Base-by-base conservation (phyloP, 2,329 filamentous ascomycete species). In the Neurospora sp. region DNA sequence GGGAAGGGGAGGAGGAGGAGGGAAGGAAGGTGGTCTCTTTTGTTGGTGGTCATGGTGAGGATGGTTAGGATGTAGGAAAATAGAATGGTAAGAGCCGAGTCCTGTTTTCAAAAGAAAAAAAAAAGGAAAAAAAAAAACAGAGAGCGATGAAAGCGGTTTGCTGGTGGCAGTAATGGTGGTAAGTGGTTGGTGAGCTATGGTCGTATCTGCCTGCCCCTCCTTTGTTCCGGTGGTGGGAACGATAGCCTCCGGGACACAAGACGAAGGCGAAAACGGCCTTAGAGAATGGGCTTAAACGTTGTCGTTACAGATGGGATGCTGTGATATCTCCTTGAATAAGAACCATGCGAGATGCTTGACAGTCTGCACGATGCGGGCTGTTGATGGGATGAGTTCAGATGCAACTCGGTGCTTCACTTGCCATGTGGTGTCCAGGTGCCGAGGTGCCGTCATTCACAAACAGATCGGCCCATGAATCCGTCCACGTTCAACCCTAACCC, bases 1-100 rank as follows among this genome's bases (percentile, higher is more conserved):
- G 19, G 19, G 19, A 23, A 83, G 19, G 91, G 86, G 68, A 92
- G 82, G 17, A 92, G 82, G 41, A 92, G 83, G 33, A 90, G 82
- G 67, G 85, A 87, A 3, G 84, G 82, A 28, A 79, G 76, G 17
- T 76, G 69, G 40, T 76, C 72, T 33, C 75, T 72, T 37, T 66
- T 66, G 74, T 76, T 77, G 41, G 12, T 75, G 46, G 46, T 8
- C 52, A 33, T 62, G 52, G 28, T 62, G 28, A 36, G 28, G 28
- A 36, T 36, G 33, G 23, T n/a, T 62, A 8, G 52, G 52, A 10
- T 36, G 52, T 23, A 23, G 11, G 23, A 1, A 8, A 52, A 28
- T 28, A 19, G 19, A 12, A 28, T 52, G 28, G 28, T 33, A 33
- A 33, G 4, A 33, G 28, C 5, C 28, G 28, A 33, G 28, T 33